phyloP scores from a whole-genome alignment of 2,329 filamentous ascomycete species.

The Talaromyces marneffei region DNA sequence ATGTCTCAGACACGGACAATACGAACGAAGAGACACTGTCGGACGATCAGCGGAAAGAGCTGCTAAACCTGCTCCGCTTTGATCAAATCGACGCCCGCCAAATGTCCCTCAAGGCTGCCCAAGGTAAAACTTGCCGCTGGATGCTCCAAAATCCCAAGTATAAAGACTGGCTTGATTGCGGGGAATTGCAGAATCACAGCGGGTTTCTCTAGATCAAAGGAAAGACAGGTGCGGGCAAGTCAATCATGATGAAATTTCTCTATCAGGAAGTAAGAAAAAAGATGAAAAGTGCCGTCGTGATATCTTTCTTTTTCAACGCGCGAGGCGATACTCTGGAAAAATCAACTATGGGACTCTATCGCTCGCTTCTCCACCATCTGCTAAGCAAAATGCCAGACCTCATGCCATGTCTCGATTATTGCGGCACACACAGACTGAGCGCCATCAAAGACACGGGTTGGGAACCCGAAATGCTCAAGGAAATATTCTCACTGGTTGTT shows the following conservation, averaged over 20 bases:
- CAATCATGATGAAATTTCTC: slow-evolving; percentile 43
- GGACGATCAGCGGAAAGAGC: background rate
- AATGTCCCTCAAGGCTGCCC: background rate
- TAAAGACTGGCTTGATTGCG: slow-evolving; percentile 14
- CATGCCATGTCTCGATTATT: background rate
- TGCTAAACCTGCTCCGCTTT: slow-evolving; percentile 19
- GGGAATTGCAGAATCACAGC: slow-evolving; percentile 14
- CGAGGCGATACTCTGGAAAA: slow-evolving; percentile 42
- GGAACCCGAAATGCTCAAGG: background rate
- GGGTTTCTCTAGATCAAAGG: slow-evolving; percentile 35
- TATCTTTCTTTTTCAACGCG: slow-evolving; percentile 50
- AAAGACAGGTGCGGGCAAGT: slow-evolving; percentile 41
- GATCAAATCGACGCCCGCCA: slow-evolving; percentile 18
- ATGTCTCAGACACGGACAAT: background rate
- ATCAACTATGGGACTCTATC: slow-evolving; percentile 45
- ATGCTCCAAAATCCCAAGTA: background rate
- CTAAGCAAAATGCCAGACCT: slow-evolving; percentile 24
- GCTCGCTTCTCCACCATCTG: slow-evolving; percentile 46
- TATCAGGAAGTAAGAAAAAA: slow-evolving; percentile 14
- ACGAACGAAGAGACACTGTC: background rate
- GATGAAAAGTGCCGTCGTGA: slow-evolving; percentile 16
- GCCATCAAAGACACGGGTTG: background rate
- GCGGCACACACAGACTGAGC: slow-evolving; percentile 17
- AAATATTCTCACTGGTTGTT: background rate
- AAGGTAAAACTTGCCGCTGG: background rate